Evolutionary conservation across 2,329 filamentous ascomycete genomes (phyloP), one percentile per base, ranked within the genome.

Genomic region (Onygenales sp.): DNA sequence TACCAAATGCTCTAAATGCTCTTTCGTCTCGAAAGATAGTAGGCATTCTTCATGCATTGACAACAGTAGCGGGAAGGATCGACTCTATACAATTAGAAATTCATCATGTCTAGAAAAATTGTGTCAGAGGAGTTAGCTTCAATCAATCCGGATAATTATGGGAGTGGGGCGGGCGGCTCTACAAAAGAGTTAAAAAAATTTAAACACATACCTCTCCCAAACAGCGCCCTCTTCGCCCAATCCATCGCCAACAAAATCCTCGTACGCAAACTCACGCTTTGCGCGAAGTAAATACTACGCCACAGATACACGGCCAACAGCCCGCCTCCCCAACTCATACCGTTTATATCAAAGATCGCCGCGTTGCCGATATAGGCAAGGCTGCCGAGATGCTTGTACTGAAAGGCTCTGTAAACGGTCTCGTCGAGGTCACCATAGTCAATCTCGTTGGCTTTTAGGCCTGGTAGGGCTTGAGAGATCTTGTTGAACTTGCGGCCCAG

Each of bases 351-450:
- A 64, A 98, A 98, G 42, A 98, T 85, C 4, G 93, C 93, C 7
- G 90, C 91, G 69, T 98, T 98, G 44, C 94, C 94, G 60, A 98
- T 84, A 64, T 98, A 98, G 5, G 94, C 93, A 62, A 98, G 72
- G 60, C 84, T 93, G 21, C 94, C 93, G 21, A 98, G 79, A 66
- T 98, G 92, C 64, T 79, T 85, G 71, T 98, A 98, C 69, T 94
- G 86, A 65, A 98, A 98, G 0, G 93, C 88, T 69, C 88, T 92
- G 76, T 95, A 97, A 10, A 93, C 84, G 1, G 90, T 87, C 45
- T 92, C 88, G 64, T 98, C 94, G 5, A 97, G 72, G 66, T 97
- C 92, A 17, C 91, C 92, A 62, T 96, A 88, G 55, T 85, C 77
- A 43, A 97, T 81, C 51, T 94, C 83, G 64, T 97, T 97, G 50